Base-by-base conservation (phyloP, 148 eudicot genomes). In the Hydrangea macrophylla region DNA sequence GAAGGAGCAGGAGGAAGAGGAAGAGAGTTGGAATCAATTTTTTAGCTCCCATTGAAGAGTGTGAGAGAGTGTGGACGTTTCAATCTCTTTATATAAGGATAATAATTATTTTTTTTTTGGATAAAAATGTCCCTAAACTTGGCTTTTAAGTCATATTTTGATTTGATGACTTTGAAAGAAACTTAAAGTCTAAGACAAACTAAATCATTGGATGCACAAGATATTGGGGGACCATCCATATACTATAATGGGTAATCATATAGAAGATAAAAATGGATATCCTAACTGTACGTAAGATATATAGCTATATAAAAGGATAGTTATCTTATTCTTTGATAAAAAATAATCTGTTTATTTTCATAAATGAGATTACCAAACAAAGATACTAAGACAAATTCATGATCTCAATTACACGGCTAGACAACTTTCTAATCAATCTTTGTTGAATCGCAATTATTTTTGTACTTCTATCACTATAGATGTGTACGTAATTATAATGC, bases 1-100 rank as follows among this genome's bases (percentile, higher is more conserved):
- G 15, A 20, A 42, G 23, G 50, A 66, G 26, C 54, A 78, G 48
- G 66, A 75, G 58, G 68, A 45, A 39, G 42, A 68, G 63, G 57
- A 72, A 67, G 61, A 72, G 18, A 33, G 55, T n/a, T 13, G 60
- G 44, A 31, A 55, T 11, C 32, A 61, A 23, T 18, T 17, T 42
- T 33, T 64, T 71, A 44, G 26, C 40, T 71, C 27, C 50, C 75
- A 71, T 71, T 27, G 9, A 24, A 45, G 55, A 9, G 5, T 23
- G 11, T 24, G 44, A 24, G 6, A 27, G 57, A 68, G 68, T 27
- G 68, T 5, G 33, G 32, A 42, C 7, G 42, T 55, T 25, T 12
- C 60, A 40, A 12, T 1, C 30, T 44, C 60, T 55, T 36, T 63
- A 62, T 64, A 64, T 30, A 64, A 58, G 40, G 37, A 20, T 22